Percentiles rank a stretch among this genome's conserved stretches.
Conservation (phyloP, 805 yeast genomes). For the Hemisphaericaspora nanyangensis region DNA sequence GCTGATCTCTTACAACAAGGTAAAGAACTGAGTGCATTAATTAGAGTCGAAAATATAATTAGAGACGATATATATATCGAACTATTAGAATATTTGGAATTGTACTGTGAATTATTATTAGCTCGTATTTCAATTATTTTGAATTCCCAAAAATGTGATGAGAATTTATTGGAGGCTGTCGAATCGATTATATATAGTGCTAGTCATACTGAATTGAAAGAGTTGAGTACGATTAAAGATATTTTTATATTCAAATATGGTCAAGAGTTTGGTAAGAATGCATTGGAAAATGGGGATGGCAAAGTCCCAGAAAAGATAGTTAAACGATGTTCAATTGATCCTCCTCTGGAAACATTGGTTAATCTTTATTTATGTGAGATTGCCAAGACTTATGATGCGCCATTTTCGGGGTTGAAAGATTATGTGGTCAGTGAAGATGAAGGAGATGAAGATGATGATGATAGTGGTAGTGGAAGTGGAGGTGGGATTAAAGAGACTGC, state of each 20-base stretch:
- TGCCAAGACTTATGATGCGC: slow-evolving; percentile 73
- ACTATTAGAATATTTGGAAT: slow-evolving; percentile 70
- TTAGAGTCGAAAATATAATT: slow-evolving; percentile 79
- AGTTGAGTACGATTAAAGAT: slow-evolving; percentile 58
- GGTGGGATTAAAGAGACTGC: slow-evolving; percentile 11
- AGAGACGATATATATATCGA: slow-evolving; percentile 80
- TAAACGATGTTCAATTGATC: slow-evolving; percentile 57
- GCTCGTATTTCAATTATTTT: slow-evolving; percentile 69
- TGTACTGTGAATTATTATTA: slow-evolving; percentile 74
- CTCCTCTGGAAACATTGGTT: slow-evolving; percentile 66
- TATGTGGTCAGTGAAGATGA: slow-evolving; percentile 18
- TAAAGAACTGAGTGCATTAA: slow-evolving; percentile 78
- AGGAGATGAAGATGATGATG: slow-evolving; percentile 28
- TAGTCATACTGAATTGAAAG: slow-evolving; percentile 73
- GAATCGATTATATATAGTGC: slow-evolving; percentile 66
- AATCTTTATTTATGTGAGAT: slow-evolving; percentile 71
- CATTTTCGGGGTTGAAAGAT: slow-evolving; percentile 53
- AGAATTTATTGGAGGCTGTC: slow-evolving; percentile 72
- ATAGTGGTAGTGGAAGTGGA: slow-evolving; percentile 9
- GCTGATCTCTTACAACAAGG: slow-evolving; percentile 69
- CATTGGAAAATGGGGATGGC: slow-evolving; percentile 44
- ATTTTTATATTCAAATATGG: slow-evolving; percentile 62
- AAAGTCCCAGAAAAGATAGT: slow-evolving; percentile 67
- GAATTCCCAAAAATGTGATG: slow-evolving; percentile 42
- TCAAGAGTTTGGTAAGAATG: slow-evolving; percentile 55